Evolutionary conservation across 1,284 basidiomycete species (phyloP).

Genomic region (Dichomitus squalens): DNA sequence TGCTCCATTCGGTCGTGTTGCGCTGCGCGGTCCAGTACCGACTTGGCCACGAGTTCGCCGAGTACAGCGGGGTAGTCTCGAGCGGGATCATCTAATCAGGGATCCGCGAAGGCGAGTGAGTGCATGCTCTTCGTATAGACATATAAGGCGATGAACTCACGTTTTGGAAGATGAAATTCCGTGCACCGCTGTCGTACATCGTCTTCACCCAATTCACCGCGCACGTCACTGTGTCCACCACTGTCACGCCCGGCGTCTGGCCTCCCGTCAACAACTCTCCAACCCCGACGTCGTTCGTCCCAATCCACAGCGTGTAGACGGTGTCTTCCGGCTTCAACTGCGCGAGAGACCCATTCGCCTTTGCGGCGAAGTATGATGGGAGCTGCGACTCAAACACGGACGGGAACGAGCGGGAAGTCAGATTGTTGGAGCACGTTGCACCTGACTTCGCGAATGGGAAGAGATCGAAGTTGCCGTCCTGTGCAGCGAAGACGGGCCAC

Average conservation of each 20-base stretch:
- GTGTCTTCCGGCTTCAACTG: conserved; percentile 37
- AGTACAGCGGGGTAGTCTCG: conserved; percentile 34
- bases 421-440: conserved; percentile 45
- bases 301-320: conserved; percentile 53
- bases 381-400: conserved; percentile 42
- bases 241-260: conserved; percentile 38
- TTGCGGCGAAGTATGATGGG: conserved; percentile 38
- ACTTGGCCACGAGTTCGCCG: conserved; percentile 31
- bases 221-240: conserved; percentile 45
- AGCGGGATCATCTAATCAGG: conserved; percentile 41
- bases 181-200: conserved; percentile 43
- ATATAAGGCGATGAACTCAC: too few species aligned
- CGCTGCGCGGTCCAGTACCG: conserved; percentile 23
- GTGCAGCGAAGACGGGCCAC: conserved; percentile 48
- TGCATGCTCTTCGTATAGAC: too few species aligned
- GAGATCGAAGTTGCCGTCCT: conserved; percentile 40
- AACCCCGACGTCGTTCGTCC: conserved; percentile 49
- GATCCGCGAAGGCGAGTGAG: background rate
- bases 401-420: conserved; percentile 41
- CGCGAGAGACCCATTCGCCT: conserved; percentile 29
- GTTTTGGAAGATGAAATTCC: conserved; percentile 52
- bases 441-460: conserved; percentile 46
- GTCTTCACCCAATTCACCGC: conserved; percentile 43
- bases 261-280: conserved; percentile 41
- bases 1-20: conserved; percentile 27